A percentile compares a stretch with the other conserved stretches of the same genome.
Evolutionary conservation across 78 protist genomes (phyloP).

Genomic region (Chrysochromulina parva): DNA sequence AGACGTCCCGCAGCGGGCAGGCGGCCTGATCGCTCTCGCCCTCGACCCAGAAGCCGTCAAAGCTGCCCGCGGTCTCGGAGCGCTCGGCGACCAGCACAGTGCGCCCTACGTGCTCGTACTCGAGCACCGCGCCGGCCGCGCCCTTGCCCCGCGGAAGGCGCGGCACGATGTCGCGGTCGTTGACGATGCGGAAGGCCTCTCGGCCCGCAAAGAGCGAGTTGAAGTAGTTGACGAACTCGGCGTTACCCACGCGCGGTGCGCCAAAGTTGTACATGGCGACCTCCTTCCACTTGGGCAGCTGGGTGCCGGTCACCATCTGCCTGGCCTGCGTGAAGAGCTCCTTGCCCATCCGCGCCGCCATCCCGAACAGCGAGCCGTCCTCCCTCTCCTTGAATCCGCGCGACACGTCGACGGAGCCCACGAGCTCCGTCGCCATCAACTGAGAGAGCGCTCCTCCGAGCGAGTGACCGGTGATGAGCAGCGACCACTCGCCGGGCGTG

Average conservation of each 20-base stretch:
- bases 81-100: slow-evolving; percentile 28
- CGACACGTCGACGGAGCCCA: neutral
- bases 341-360: neutral
- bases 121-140: slow-evolving; percentile 22
- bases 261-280: slow-evolving; percentile 9
- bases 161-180: slow-evolving; percentile 26
- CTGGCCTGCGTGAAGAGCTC: neutral
- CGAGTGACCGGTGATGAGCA: slow-evolving; percentile 39
- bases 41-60: slow-evolving; percentile 2
- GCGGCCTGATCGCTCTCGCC: neutral
- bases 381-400: slow-evolving; percentile 15
- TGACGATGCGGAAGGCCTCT: slow-evolving; percentile 30
- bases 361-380: neutral
- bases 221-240: neutral
- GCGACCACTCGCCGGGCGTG: slow-evolving; percentile 19
- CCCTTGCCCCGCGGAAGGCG: neutral
- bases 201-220: neutral
- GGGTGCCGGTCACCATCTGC: too few species aligned
- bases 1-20: slow-evolving; percentile 26
- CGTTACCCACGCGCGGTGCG: slow-evolving; percentile 23
- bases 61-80: neutral
- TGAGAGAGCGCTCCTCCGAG: slow-evolving; percentile 44
- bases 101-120: slow-evolving; percentile 27
- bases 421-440: slow-evolving; percentile 1
- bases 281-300: neutral